Evolutionary conservation across 106 monocot genomes (phyloP), one percentile per base, ranked within the genome.

Genomic region (Platanthera zijinensis): DNA sequence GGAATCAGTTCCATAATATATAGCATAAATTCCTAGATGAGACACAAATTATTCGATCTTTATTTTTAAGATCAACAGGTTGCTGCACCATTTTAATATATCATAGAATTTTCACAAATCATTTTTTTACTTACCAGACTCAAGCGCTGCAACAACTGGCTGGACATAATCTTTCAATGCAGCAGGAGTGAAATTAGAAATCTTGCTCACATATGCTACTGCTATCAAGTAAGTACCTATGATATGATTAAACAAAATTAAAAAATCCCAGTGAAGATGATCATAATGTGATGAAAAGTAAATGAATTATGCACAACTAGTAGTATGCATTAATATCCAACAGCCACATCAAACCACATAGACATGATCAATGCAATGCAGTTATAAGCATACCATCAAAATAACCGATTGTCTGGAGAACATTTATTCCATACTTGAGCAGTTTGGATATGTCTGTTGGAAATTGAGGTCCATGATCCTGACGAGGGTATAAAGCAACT

Each of bases 361-460:
- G 48, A 45, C 52, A 78, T 39, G 39, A 53, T 56, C 19, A 21
- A 63, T 69, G 30, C 46, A 72, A 71, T 21, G 30, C 7, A 72
- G 21, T 1, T 48, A 69, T 10, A 10, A 7, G 52, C 86, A 82
- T 89, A 97, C 97, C 88, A 72, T 48, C 77, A 87, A 94, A 99
- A 82, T 78, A 83, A 68, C 99, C 99, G 76, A 85, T 51, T 57
- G 86, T 82, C 79, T 99, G 99, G 73, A 99, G 85, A 59, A 99
- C 83, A 81, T 99, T 99, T 48, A 88, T 86, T 25, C 94, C 99
- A 76, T 84, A 89, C 76, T 92, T 99, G 72, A 94, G 88, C 89
- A 94, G 83, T 81, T 80, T 94, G 50, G 99, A 91, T 54, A 99
- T 94, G 87, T 94, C 91, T 28, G 94, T 88, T 57, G 94, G 99